phyloP scores from a whole-genome alignment of 257 asterid species.

The Solanum corneliomulleri region DNA sequence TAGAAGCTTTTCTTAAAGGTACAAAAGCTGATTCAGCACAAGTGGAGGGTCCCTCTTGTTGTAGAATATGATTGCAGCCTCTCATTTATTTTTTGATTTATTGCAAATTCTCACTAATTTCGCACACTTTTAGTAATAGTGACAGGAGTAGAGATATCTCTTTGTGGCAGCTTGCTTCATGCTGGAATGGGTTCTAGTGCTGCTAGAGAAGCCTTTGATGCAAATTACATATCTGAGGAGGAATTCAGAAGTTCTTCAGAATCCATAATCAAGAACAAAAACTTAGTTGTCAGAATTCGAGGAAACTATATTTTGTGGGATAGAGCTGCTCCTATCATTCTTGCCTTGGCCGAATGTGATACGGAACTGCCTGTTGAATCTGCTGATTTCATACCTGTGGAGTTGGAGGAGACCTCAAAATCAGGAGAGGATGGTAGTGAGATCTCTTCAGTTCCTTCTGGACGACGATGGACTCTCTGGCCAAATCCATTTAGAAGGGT shows the following conservation, averaged over 20 bases:
- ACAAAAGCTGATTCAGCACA: constrained; percentile 16
- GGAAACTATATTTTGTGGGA: constrained; percentile 77
- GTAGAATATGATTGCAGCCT: background rate
- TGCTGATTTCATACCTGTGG: constrained; percentile 43
- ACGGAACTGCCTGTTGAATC: constrained; percentile 40
- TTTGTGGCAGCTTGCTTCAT: constrained; percentile 61
- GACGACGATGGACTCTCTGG: constrained; percentile 92
- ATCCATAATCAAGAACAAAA: constrained; percentile 53
- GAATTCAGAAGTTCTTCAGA: constrained; percentile 51
- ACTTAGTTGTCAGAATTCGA: constrained; percentile 54
- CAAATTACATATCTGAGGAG: constrained; percentile 49
- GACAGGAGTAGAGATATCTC: constrained; percentile 72
- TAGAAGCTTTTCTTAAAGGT: constrained; percentile 12
- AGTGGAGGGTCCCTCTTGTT: constrained; percentile 19
- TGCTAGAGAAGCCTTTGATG: constrained; percentile 62
- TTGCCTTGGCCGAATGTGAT: constrained; percentile 65
- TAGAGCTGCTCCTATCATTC: constrained; percentile 62
- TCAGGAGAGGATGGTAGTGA: constrained; percentile 30
- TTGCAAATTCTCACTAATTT: background rate
- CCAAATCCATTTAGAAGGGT: constrained; percentile 82
- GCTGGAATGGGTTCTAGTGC: constrained; percentile 70
- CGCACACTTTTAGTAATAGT: background rate
- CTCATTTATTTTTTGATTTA: background rate
- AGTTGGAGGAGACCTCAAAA: constrained; percentile 27
- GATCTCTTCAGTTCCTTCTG: constrained; percentile 36